Percentiles rank a stretch among this genome's conserved stretches.
Evolutionary conservation across 2,329 filamentous ascomycete genomes (phyloP).

Genomic region (Talaromyces rugulosus): DNA sequence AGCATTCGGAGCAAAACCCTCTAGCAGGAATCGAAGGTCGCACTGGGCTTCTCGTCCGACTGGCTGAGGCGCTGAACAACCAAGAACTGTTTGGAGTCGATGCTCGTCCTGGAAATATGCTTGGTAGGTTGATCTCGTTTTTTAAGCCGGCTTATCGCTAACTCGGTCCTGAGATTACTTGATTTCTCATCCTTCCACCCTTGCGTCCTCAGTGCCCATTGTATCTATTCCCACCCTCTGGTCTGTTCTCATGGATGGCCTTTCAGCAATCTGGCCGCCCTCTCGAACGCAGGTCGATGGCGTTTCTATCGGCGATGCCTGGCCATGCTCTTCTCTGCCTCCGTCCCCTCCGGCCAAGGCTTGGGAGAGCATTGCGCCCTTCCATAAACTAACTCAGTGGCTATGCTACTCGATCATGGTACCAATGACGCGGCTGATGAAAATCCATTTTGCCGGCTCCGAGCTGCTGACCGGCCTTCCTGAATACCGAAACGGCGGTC

Average conservation of each 20-base stretch:
- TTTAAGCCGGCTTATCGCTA: conserved; percentile 6
- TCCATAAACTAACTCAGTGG: conserved; percentile 88
- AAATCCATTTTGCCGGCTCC: conserved; percentile 73
- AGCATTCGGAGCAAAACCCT: conserved; percentile 75
- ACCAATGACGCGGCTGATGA: conserved; percentile 76
- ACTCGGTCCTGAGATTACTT: conserved; percentile 66
- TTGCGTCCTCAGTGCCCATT: conserved; percentile 82
- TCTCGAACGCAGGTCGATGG: conserved; percentile 85
- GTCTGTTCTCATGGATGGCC: conserved; percentile 82
- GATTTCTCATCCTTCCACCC: conserved; percentile 84
- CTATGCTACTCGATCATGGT: conserved; percentile 91
- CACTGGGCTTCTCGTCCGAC: conserved; percentile 69
- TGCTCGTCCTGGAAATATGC: conserved; percentile 86
- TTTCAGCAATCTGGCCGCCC: conserved; percentile 82
- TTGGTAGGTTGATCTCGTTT: conserved; percentile 58
- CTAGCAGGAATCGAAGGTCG: conserved; percentile 83
- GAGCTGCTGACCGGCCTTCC: conserved; percentile 83
- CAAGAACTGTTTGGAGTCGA: conserved; percentile 78
- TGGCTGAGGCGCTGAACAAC: conserved; percentile 74
- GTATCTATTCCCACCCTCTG: conserved; percentile 83
- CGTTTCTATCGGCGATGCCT: conserved; percentile 84
- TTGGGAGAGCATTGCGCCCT: conserved; percentile 81
- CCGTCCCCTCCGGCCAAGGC: conserved; percentile 59
- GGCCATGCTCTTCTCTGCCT: conserved; percentile 83
- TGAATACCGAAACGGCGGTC: conserved; percentile 86